phyloP scores from a whole-genome alignment of 1,284 basidiomycete species.

The Pseudozyma hubeiensis region DNA sequence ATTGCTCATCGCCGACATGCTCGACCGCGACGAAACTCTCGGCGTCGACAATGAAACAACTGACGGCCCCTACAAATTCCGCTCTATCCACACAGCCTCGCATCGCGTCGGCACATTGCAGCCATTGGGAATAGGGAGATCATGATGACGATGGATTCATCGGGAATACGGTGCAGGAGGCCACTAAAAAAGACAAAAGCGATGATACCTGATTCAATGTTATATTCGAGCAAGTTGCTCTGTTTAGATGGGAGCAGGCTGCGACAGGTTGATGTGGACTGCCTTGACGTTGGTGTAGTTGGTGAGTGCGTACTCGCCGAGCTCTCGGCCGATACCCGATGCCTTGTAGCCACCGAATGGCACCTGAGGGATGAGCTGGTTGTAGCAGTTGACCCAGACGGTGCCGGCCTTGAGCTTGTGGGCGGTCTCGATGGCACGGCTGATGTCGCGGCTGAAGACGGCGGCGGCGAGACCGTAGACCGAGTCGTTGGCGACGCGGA shows the following conservation, averaged over 20 bases:
- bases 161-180: too few relatives aligned
- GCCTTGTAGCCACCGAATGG: conserved; percentile 60
- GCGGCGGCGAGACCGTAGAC: conserved; percentile 86
- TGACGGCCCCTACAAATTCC: too few relatives aligned
- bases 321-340: conserved; percentile 64
- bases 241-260: conserved; percentile 54
- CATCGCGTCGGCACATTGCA: too few relatives aligned
- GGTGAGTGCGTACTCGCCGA: conserved; percentile 65
- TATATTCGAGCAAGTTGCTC: too few relatives aligned
- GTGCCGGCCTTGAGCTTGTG: conserved; percentile 85
- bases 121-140: too few relatives aligned
- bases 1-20: too few relatives aligned
- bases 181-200: too few relatives aligned
- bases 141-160: too few relatives aligned
- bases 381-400: conserved; percentile 77
- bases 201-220: too few relatives aligned
- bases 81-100: too few relatives aligned
- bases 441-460: conserved; percentile 84
- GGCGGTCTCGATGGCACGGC: conserved; percentile 79
- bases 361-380: conserved; percentile 50
- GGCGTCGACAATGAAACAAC: too few relatives aligned
- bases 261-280: conserved; percentile 80
- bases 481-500: conserved; percentile 83
- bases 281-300: conserved; percentile 87
- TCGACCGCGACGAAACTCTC: too few relatives aligned